Evolutionary conservation across 345 rosid genomes (phyloP).

Genomic region (Angophora floribunda): DNA sequence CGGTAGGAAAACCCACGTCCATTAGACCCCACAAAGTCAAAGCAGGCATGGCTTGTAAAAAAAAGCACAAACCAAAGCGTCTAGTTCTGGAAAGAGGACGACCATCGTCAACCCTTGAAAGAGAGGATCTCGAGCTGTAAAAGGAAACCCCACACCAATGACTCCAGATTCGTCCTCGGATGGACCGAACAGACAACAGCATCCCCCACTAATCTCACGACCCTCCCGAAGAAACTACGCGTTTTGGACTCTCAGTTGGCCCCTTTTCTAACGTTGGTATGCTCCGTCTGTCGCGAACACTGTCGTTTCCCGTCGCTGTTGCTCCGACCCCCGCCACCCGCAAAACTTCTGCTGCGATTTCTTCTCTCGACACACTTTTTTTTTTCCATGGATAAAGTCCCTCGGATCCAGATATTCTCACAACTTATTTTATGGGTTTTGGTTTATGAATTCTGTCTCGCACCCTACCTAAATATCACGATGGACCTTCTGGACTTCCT

Average conservation of each 20-base stretch:
- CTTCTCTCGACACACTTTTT: neutral
- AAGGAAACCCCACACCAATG: neutral
- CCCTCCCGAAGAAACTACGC: neutral
- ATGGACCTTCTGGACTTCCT: neutral
- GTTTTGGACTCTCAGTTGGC: neutral
- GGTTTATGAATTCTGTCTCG: too few relatives aligned
- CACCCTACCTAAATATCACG: too few relatives aligned
- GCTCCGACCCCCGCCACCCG: neutral
- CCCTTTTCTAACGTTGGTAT: neutral
- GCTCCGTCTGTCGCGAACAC: neutral
- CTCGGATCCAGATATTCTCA: too few relatives aligned
- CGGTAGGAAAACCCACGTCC: neutral
- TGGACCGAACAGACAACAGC: neutral
- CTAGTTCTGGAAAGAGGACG: neutral
- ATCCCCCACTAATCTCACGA: neutral
- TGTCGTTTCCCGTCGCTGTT: neutral
- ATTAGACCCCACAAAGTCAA: neutral
- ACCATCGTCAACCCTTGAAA: neutral
- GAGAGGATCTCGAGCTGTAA: neutral
- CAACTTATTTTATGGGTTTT: too few relatives aligned
- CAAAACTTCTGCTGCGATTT: neutral
- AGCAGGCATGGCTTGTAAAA: neutral
- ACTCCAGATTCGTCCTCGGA: neutral
- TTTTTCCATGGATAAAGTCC: too few relatives aligned
- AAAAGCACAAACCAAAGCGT: neutral